Conservation (phyloP, 2,329 filamentous ascomycete species). For the Penicillium sp. region DNA sequence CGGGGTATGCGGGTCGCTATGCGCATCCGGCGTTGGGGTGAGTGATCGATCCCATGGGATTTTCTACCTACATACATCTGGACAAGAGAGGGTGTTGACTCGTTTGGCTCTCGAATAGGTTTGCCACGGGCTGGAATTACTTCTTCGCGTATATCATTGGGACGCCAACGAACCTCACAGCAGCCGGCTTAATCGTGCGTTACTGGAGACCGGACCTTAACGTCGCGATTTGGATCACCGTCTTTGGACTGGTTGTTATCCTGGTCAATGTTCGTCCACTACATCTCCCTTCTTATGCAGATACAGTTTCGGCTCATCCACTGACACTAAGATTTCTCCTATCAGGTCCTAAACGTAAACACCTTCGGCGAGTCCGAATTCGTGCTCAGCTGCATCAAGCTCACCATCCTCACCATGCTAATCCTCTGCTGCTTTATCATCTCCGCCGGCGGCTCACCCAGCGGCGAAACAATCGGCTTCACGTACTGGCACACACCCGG, state of each 20-base stretch:
- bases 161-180: conserved; percentile 12
- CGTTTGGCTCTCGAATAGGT: background rate
- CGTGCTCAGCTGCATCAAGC: background rate
- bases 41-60: background rate
- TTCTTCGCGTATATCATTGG: conserved; percentile 15
- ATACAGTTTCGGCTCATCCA: background rate
- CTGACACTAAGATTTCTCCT: background rate
- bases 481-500: conserved; percentile 67
- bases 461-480: conserved; percentile 61
- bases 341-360: background rate
- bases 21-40: conserved; percentile 13
- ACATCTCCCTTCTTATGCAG: too few relatives aligned
- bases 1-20: conserved; percentile 6
- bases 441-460: conserved; percentile 18
- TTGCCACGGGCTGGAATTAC: conserved; percentile 19
- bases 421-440: conserved; percentile 11
- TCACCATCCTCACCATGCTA: background rate
- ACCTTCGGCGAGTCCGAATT: conserved; percentile 1
- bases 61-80: too few relatives aligned
- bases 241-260: conserved; percentile 5
- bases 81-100: background rate
- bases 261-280: conserved; percentile 10
- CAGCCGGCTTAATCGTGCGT: conserved; percentile 10
- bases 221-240: conserved; percentile 12
- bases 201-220: conserved; percentile 16